Evolutionary conservation across 164 flowering plant species (phyloP).

Genomic region (Echeveria elegans): DNA sequence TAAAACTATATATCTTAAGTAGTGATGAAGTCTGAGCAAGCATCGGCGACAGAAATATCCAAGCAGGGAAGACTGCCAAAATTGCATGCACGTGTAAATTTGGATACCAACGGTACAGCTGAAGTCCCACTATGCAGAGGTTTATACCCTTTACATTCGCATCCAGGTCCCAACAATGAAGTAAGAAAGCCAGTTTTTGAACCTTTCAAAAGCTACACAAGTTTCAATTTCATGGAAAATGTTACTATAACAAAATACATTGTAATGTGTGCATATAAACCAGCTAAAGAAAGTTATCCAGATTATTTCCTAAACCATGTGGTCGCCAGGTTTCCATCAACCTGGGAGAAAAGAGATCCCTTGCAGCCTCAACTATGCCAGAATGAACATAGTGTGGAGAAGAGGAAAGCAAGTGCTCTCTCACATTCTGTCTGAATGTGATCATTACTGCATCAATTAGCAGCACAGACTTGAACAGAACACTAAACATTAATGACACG

Average conservation of each 20-base stretch:
- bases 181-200: conserved; percentile 47
- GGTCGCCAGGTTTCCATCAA: conserved; percentile 43
- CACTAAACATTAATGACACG: neutral
- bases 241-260: neutral
- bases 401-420: conserved; percentile 34
- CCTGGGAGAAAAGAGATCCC: conserved; percentile 61
- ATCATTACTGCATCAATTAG: conserved; percentile 21
- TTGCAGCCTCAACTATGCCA: conserved; percentile 75
- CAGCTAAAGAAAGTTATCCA: neutral
- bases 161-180: conserved; percentile 61
- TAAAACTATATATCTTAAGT: conserved; percentile 33
- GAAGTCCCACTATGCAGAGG: conserved; percentile 65
- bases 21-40: conserved; percentile 71
- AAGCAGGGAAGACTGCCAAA: conserved; percentile 83
- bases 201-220: neutral
- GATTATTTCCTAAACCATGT: conserved; percentile 18
- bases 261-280: neutral
- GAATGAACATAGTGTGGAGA: conserved; percentile 79
- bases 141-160: conserved; percentile 76
- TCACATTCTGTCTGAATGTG: conserved; percentile 26
- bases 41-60: conserved; percentile 52
- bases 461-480: neutral
- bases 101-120: conserved; percentile 48
- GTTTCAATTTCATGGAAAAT: neutral
- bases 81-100: conserved; percentile 64